Evolutionary conservation across 768 basidiomycete genomes (phyloP).

Genomic region (Zangia roseola): DNA sequence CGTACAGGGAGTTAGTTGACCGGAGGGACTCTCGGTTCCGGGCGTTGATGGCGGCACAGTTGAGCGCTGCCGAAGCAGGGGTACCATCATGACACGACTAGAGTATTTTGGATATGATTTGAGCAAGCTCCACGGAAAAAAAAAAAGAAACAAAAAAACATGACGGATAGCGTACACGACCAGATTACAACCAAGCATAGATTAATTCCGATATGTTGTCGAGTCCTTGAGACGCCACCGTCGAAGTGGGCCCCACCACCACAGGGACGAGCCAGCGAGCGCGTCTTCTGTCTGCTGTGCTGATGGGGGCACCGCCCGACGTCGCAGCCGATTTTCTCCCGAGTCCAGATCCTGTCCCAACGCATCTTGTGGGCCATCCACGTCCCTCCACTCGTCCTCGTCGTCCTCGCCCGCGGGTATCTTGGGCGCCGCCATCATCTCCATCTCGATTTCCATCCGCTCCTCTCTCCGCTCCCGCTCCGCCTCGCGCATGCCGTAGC

Average conservation of each 20-base stretch:
- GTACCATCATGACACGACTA: constrained; percentile 4
- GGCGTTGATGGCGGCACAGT: constrained; percentile 85
- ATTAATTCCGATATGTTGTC: constrained; percentile 51
- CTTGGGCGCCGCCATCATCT: neutral
- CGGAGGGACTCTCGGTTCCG: constrained; percentile 78
- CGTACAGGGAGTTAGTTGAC: constrained; percentile 75
- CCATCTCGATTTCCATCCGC: neutral
- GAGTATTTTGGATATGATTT: too few species aligned
- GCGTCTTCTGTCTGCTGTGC: constrained; percentile 1
- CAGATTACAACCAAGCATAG: neutral
- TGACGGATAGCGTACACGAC: constrained; percentile 5
- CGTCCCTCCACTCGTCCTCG: constrained; percentile 23
- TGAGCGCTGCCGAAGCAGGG: constrained; percentile 46
- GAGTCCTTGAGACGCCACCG: constrained; percentile 77
- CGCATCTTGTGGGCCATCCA: neutral
- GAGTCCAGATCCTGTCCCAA: too few species aligned
- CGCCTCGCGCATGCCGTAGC: constrained; percentile 49
- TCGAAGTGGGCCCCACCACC: constrained; percentile 80
- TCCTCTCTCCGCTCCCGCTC: constrained; percentile 32
- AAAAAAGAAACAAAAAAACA: too few species aligned
- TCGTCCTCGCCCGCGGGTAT: constrained; percentile 4
- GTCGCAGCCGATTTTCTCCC: too few species aligned
- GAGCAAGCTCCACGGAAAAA: constrained; percentile 9
- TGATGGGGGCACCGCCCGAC: neutral
- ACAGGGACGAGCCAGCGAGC: constrained; percentile 44